Evolutionary conservation across 805 yeast genomes (phyloP), one percentile per base, ranked within the genome.

Genomic region (Ogataea populi-albae): DNA sequence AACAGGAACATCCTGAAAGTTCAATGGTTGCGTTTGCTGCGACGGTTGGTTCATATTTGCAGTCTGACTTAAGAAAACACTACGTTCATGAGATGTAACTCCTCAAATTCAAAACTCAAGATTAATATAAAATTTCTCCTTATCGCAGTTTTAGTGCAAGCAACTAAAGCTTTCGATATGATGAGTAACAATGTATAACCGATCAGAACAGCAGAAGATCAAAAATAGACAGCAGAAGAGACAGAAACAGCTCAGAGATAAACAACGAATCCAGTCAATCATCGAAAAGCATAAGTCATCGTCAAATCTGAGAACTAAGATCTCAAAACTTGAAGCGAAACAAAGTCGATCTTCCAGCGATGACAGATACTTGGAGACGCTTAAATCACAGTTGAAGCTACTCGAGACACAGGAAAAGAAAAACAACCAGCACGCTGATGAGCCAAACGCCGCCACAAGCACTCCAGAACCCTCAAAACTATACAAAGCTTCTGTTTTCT

Each of bases 401-500:
- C 32, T 51, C 41, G 46, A 53, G 40, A 28, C 40, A 8, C 38
- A 32, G 19, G 50, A 40, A 24, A 23, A 24, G 16, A 28, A 19
- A 9, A 23, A 33, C 10, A 12, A 19, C 2, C 29, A 23, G 6
- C 17, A 17, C 5, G n/a, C 3, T 21, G 34, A 23, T 27, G 33
- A 37, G 26, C 11, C n/a, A 10, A 18, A 20, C 12, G 12, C 27
- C 14, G 11, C 7, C 26, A 18, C 16, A 6, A 9, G 16, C 51
- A 26, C 35, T 37, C 21, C 38, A 35, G 26, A 51, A 37, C 30
- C 41, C 37, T n/a, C 47, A 39, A 41, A 64, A 50, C 57, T 73
- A 47, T 81, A 79, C 2, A 49, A 46, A 19, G 58, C 65, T 24
- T 77, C 85, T 6, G 63, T 78, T 2, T 81, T 73, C 50, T 79